Percentiles rank a stretch among this genome's conserved stretches.
phyloP scores from a whole-genome alignment of 1,139 yeast species.

The Hemisphaericaspora xylofermentans region DNA sequence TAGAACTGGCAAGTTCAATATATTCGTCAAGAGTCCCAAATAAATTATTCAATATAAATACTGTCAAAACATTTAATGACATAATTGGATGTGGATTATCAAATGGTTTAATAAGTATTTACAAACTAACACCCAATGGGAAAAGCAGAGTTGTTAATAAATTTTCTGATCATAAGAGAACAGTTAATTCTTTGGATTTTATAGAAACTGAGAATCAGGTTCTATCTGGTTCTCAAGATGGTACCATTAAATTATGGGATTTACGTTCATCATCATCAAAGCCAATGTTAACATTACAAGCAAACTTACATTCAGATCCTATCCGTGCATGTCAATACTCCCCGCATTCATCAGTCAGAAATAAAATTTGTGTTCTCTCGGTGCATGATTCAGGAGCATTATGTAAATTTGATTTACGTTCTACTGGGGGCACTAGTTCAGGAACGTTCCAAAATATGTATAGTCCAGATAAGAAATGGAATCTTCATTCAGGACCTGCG shows the following conservation, averaged over 20 bases:
- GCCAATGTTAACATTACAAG: constrained; percentile 44
- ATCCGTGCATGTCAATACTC: constrained; percentile 63
- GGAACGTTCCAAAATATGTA: constrained; percentile 13
- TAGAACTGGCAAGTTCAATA: constrained; percentile 47
- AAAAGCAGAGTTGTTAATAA: constrained; percentile 42
- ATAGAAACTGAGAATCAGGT: constrained; percentile 54
- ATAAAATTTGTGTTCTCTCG: constrained; percentile 42
- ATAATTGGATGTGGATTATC: constrained; percentile 45
- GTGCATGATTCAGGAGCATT: constrained; percentile 90
- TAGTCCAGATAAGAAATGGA: constrained; percentile 66
- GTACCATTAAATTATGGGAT: constrained; percentile 87
- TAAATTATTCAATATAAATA: constrained; percentile 42
- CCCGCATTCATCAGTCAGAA: constrained; percentile 41
- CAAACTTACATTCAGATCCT: constrained; percentile 62
- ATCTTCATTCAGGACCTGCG: constrained; percentile 92
- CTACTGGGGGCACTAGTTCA: constrained; percentile 13
- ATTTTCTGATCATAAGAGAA: constrained; percentile 71
- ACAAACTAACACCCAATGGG: constrained; percentile 36
- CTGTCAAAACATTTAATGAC: constrained; percentile 36
- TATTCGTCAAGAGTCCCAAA: constrained; percentile 38
- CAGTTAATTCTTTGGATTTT: constrained; percentile 80
- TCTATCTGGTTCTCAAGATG: constrained; percentile 90
- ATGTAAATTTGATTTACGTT: constrained; percentile 78
- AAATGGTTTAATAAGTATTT: constrained; percentile 37
- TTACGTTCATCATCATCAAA: constrained; percentile 51